Evolutionary conservation across 306 rosid species (phyloP), one percentile per base, ranked within the genome.

Genomic region (Myrica gale): DNA sequence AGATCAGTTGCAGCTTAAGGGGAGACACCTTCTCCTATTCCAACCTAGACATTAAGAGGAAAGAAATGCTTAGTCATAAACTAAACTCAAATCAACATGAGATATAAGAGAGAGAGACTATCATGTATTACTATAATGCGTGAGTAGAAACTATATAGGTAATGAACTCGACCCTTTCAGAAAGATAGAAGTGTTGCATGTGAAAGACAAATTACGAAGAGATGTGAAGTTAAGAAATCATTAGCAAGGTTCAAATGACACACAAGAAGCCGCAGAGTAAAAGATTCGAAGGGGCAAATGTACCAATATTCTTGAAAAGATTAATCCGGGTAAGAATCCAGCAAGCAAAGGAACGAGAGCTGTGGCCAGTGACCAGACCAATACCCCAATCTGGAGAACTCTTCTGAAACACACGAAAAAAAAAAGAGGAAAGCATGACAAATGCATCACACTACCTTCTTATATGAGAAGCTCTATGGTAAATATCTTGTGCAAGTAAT

Each of bases 11-110:
- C 99, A 67, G 99, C 96, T 4, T 98, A 90, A n/a, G 99, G 99
- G 76, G 99, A 95, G 85, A 95, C 97, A 11, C 97, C 99, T 88
- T 95, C 99, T n/a, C 99, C 99, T 57, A 95, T 92, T 62, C 99
- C 99, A 83, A 95, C 99, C 99, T 95, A 84, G 39, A 81, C 45
- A 77, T 74, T 62, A 57, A 77, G 83, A 15, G 45, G 71, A 76
- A 76, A 62, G 46, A 74, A 79, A 23, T 71, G 44, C 82, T 76
- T 67, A 84, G 50, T 73, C 65, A 77, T 74, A 42, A 61, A 39
- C 63, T 52, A 41, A 16, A 79, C 60, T 75, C 75, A 79, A 78
- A 72, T 16, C 41, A 63, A 12, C 13, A 20, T 47, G 13, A 58
- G 13, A 12, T 42, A 16, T 65, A 0, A 44, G 55, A 43, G 69